Percentiles rank a stretch among this genome's conserved stretches.
Conservation (phyloP, 495 filamentous ascomycete species). For the Neurospora discreta region DNA sequence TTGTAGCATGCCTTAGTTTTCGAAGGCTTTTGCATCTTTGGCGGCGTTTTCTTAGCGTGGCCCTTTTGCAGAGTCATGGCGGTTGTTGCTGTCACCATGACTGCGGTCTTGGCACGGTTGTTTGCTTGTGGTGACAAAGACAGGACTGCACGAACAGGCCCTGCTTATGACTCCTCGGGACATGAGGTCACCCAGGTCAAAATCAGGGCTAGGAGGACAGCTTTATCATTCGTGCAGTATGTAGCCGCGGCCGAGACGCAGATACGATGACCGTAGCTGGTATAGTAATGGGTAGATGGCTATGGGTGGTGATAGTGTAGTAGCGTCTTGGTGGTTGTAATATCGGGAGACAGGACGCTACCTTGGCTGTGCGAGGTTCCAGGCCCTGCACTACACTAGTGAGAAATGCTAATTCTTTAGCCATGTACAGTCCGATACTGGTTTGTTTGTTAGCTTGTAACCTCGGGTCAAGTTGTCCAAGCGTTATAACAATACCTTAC, state of each 20-base stretch:
- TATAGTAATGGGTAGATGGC: neutral
- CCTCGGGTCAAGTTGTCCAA: no score
- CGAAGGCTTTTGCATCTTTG: neutral
- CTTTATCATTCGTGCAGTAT: neutral
- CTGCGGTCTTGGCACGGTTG: neutral
- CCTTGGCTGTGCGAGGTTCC: neutral
- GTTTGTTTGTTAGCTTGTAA: no score
- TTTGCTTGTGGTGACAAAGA: neutral
- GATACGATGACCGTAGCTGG: neutral
- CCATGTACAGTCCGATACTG: neutral
- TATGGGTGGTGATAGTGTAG: neutral
- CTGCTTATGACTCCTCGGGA: neutral
- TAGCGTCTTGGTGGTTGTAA: neutral
- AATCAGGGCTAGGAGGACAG: neutral
- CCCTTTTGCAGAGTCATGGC: neutral
- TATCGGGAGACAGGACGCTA: neutral
- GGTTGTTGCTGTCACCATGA: neutral
- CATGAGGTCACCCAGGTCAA: neutral
- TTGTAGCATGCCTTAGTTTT: slow-evolving; percentile 16
- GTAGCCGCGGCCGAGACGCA: neutral
- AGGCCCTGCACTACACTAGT: neutral
- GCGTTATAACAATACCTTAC: no score
- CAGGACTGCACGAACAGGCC: neutral
- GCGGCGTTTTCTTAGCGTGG: neutral
- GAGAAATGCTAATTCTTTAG: neutral